These are phyloP conservation scores for Prillingera fragicola DNA, from an alignment of 1,284 basidiomycete genomes.

Conservation along the genomic window DNA sequence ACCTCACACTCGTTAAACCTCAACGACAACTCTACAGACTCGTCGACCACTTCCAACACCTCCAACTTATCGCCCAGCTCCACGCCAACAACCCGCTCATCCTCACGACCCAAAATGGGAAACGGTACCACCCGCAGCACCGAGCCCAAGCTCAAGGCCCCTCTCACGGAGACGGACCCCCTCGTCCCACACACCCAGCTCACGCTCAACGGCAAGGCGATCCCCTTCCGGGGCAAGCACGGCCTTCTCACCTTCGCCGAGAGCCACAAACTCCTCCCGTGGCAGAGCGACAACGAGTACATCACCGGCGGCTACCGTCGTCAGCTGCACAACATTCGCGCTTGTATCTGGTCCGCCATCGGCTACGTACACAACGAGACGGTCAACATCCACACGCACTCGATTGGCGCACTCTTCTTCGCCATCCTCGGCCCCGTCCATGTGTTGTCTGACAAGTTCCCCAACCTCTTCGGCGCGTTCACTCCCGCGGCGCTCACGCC, in stretches of 20 bases:
- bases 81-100: too few species aligned
- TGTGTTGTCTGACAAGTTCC: slow-evolving; percentile 53
- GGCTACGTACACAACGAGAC: slow-evolving; percentile 79
- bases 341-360: slow-evolving; percentile 63
- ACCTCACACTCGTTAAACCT: too few species aligned
- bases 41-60: too few species aligned
- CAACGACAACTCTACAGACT: too few species aligned
- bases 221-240: slow-evolving; percentile 1
- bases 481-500: slow-evolving; percentile 13
- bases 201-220: neutral
- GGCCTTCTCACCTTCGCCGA: slow-evolving; percentile 33
- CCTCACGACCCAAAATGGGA: too few species aligned
- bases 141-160: too few species aligned
- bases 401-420: slow-evolving; percentile 69
- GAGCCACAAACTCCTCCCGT: slow-evolving; percentile 32
- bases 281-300: slow-evolving; percentile 63
- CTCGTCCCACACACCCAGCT: too few species aligned
- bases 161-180: too few species aligned
- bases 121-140: too few species aligned
- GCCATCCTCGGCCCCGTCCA: slow-evolving; percentile 54
- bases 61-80: too few species aligned
- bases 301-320: slow-evolving; percentile 67
- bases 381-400: slow-evolving; percentile 85
- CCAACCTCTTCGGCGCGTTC: slow-evolving; percentile 22
- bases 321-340: slow-evolving; percentile 62